Conservation (phyloP, 306 rosid genomes). For the Boehmeria nivea region DNA sequence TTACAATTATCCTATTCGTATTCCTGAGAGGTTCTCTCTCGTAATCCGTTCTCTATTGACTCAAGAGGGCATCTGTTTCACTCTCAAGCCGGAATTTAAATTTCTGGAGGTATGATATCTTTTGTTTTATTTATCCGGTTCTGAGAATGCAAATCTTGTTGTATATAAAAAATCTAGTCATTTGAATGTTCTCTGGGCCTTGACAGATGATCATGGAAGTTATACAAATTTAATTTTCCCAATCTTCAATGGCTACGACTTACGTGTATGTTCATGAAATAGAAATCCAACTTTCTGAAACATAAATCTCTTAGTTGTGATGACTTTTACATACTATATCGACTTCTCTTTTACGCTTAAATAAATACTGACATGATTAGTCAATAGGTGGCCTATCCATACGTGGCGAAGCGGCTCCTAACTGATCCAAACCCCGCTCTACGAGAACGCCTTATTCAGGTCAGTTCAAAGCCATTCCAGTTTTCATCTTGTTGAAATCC, state of each 20-base stretch:
- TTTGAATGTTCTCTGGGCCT: neutral
- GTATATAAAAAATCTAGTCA: neutral
- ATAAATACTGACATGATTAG: slow-evolving; percentile 17
- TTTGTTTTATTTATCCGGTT: neutral
- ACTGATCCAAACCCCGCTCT: slow-evolving; percentile 98
- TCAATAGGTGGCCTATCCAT: slow-evolving; percentile 95
- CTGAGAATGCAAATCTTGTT: slow-evolving; percentile 10
- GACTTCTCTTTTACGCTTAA: slow-evolving; percentile 7
- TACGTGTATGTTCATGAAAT: too few species aligned
- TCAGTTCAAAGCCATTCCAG: slow-evolving; percentile 32
- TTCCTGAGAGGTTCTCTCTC: slow-evolving; percentile 96
- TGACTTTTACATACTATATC: neutral
- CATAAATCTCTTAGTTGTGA: neutral
- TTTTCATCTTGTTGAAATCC: neutral
- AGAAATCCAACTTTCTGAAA: too few species aligned
- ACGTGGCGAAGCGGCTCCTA: slow-evolving; percentile 87
- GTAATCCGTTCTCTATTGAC: slow-evolving; percentile 93
- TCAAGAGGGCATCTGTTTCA: slow-evolving; percentile 98
- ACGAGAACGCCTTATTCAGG: slow-evolving; percentile 97
- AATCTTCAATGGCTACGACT: neutral
- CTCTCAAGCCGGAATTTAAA: slow-evolving; percentile 83
- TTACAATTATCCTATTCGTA: slow-evolving; percentile 96
- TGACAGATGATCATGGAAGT: neutral
- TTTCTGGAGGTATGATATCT: slow-evolving; percentile 78
- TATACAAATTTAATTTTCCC: neutral